Percentiles rank a stretch among this genome's conserved stretches.
These are phyloP conservation scores for Curvularia sp. DNA, from an alignment of 2,329 filamentous ascomycete species.

Conservation along the genomic window DNA sequence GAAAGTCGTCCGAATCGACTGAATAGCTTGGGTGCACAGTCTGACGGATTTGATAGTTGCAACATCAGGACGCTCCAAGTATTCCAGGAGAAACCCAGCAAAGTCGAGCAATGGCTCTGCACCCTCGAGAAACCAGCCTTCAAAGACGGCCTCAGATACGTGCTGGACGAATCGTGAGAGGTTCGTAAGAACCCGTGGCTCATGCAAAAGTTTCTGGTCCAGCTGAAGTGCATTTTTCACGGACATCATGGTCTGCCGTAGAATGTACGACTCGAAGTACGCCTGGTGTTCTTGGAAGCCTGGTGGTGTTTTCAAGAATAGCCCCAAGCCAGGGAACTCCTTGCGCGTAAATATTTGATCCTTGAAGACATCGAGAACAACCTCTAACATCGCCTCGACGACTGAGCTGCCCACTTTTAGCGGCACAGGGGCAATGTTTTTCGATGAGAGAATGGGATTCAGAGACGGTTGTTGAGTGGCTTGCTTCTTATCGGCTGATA, in stretches of 20 bases:
- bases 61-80: constrained; percentile 84
- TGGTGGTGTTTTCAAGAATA: constrained; percentile 87
- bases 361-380: constrained; percentile 80
- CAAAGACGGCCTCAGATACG: constrained; percentile 87
- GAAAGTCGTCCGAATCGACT: constrained; percentile 77
- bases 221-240: constrained; percentile 73
- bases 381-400: constrained; percentile 76
- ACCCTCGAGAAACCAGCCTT: constrained; percentile 95
- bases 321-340: constrained; percentile 85
- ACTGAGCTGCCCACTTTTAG: constrained; percentile 70
- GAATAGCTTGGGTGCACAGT: constrained; percentile 85
- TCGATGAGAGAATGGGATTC: constrained; percentile 67
- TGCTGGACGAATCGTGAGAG: constrained; percentile 81
- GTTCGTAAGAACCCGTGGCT: constrained; percentile 86
- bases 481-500: constrained; percentile 71
- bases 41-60: constrained; percentile 83
- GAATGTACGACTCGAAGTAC: constrained; percentile 90
- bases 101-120: constrained; percentile 86
- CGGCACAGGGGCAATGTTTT: constrained; percentile 56
- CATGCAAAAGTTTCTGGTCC: constrained; percentile 74
- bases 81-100: constrained; percentile 82
- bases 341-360: constrained; percentile 87
- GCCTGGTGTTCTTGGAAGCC: constrained; percentile 94
- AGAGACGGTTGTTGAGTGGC: constrained; percentile 67
- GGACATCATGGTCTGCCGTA: constrained; percentile 75